Percentiles rank a stretch among this genome's conserved stretches.
These are phyloP conservation scores for Colletotrichum tropicicola DNA, from an alignment of 2,329 filamentous ascomycete genomes.

Conservation along the genomic window DNA sequence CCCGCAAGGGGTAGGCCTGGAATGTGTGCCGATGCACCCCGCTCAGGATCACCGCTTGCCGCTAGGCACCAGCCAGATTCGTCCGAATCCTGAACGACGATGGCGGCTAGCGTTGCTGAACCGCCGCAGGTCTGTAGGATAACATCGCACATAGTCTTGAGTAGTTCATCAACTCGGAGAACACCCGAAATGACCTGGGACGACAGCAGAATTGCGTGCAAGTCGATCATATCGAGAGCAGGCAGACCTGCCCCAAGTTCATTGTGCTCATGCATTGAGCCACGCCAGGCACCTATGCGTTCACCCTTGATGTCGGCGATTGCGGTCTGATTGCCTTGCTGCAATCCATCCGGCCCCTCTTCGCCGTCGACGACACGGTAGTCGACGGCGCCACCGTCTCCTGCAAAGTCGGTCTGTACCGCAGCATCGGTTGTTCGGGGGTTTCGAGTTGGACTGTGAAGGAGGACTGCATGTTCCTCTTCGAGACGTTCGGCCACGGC, in stretches of 20 bases:
- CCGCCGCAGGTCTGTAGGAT: constrained; percentile 81
- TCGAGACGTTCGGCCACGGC: constrained; percentile 76
- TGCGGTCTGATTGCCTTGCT: constrained; percentile 51
- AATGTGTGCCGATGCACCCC: constrained; percentile 72
- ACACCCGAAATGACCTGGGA: constrained; percentile 85
- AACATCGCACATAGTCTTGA: constrained; percentile 84
- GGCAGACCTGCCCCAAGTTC: constrained; percentile 72
- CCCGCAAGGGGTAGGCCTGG: constrained; percentile 71
- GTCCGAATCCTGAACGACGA: constrained; percentile 76
- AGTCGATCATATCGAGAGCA: constrained; percentile 83
- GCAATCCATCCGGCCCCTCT: constrained; percentile 48
- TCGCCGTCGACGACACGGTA: constrained; percentile 59
- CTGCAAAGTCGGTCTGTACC: constrained; percentile 76
- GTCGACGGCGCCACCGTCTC: constrained; percentile 61
- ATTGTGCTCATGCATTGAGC: constrained; percentile 62
- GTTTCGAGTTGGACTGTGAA: constrained; percentile 69
- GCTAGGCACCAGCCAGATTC: constrained; percentile 75
- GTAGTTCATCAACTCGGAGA: constrained; percentile 76
- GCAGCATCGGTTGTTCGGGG: constrained; percentile 68
- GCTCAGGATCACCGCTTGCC: constrained; percentile 77
- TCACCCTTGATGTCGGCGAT: constrained; percentile 63
- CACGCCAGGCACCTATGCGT: constrained; percentile 70
- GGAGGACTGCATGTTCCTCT: constrained; percentile 72
- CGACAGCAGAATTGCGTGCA: constrained; percentile 80
- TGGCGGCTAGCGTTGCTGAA: constrained; percentile 75